A percentile compares a stretch with the other conserved stretches of the same genome.
Evolutionary conservation across 495 filamentous ascomycete species (phyloP).

Genomic region (Pseudotulostoma volvatum): DNA sequence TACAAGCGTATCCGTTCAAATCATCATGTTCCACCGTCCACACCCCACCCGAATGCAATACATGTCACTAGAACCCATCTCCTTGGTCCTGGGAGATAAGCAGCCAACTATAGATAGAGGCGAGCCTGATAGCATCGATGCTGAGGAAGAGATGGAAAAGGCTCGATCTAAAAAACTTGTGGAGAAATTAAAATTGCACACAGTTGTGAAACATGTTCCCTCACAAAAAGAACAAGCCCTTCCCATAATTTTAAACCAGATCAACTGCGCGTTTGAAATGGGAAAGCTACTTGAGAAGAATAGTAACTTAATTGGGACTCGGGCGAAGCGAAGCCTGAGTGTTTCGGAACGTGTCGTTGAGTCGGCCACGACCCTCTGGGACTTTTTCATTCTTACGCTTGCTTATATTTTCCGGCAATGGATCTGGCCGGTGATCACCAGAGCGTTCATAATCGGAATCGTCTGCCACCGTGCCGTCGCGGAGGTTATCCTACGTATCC

Average conservation of each 20-base stretch:
- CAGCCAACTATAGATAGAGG: slow-evolving; percentile 14
- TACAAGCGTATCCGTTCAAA: slow-evolving; percentile 51
- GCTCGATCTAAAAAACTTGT: slow-evolving; percentile 45
- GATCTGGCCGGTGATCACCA: slow-evolving; percentile 60
- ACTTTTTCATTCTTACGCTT: slow-evolving; percentile 49
- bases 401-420: slow-evolving; percentile 60
- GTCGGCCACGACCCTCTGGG: slow-evolving; percentile 71
- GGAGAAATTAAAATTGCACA: slow-evolving; percentile 83
- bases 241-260: slow-evolving; percentile 73
- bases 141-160: slow-evolving; percentile 45
- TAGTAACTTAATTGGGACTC: slow-evolving; percentile 59
- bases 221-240: slow-evolving; percentile 74
- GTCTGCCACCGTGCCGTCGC: slow-evolving; percentile 69
- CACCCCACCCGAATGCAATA: slow-evolving; percentile 89
- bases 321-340: slow-evolving; percentile 69
- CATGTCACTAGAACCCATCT: slow-evolving; percentile 79
- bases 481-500: slow-evolving; percentile 58
- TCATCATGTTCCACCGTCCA: slow-evolving; percentile 77
- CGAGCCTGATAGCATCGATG: slow-evolving; percentile 19
- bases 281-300: slow-evolving; percentile 74
- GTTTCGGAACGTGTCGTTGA: slow-evolving; percentile 92
- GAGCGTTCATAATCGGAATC: slow-evolving; percentile 56
- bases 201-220: slow-evolving; percentile 54
- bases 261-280: slow-evolving; percentile 90
- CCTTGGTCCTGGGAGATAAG: slow-evolving; percentile 75